Percentiles rank a stretch among this genome's conserved stretches.
Evolutionary conservation across 768 basidiomycete species (phyloP).

Genomic region (Phylloporus arenicola): DNA sequence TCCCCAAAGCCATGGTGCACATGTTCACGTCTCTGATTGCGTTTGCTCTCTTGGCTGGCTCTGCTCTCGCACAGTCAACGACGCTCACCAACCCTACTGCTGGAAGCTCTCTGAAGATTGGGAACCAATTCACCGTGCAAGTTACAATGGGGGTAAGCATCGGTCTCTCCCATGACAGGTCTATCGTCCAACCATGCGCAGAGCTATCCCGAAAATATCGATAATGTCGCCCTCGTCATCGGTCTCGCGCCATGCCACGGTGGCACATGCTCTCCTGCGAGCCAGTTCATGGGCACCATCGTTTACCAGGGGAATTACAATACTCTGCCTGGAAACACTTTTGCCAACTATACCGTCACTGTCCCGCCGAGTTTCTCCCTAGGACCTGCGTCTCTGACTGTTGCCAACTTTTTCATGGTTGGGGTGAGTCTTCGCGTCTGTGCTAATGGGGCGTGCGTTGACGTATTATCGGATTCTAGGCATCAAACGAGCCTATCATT

Average conservation of each 20-base stretch:
- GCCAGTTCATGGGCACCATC: slow-evolving; percentile 25
- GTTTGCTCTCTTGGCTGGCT: slow-evolving; percentile 9
- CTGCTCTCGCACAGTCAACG: slow-evolving; percentile 10
- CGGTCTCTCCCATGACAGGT: too few species aligned
- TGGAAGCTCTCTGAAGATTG: not conserved
- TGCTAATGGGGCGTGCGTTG: not conserved
- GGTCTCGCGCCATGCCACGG: slow-evolving; percentile 26
- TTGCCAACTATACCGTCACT: slow-evolving; percentile 31
- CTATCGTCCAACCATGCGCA: not conserved
- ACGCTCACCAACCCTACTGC: slow-evolving; percentile 3
- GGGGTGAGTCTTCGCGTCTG: slow-evolving; percentile 30
- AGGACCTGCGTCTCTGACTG: slow-evolving; percentile 33
- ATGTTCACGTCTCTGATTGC: slow-evolving; percentile 12
- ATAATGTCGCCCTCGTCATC: slow-evolving; percentile 28
- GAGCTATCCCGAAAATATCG: slow-evolving; percentile 21
- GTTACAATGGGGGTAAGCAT: slow-evolving; percentile 7
- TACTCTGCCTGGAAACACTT: slow-evolving; percentile 14
- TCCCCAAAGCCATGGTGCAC: slow-evolving; percentile 7
- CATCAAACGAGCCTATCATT: slow-evolving; percentile 5
- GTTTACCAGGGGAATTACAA: slow-evolving; percentile 33
- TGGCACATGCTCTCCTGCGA: slow-evolving; percentile 20
- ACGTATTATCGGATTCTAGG: slow-evolving; percentile 5
- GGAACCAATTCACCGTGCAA: slow-evolving; percentile 6
- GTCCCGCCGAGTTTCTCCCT: slow-evolving; percentile 23
- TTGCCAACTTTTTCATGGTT: slow-evolving; percentile 34